phyloP scores from a whole-genome alignment of 441 rosid species.

The Arabidopsis lyrata region DNA sequence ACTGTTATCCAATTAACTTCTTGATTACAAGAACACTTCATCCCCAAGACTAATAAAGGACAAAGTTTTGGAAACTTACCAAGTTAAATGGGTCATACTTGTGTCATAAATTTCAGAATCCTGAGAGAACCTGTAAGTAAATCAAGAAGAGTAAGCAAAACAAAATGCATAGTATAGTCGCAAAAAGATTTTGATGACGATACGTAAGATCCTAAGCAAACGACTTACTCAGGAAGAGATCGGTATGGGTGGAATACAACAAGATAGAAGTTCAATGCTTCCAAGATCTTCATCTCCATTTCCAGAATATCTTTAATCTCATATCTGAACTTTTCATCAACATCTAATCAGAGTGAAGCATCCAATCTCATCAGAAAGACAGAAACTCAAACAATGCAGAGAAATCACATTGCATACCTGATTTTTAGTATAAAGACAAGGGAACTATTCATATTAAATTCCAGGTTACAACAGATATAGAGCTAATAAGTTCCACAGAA shows the following conservation, averaged over 20 bases:
- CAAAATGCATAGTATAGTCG: too few species aligned
- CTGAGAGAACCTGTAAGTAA: constrained; percentile 68
- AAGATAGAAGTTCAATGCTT: constrained; percentile 89
- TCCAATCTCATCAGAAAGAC: background rate
- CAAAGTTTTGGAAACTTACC: constrained; percentile 54
- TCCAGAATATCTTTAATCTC: constrained; percentile 95
- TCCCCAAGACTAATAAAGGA: background rate
- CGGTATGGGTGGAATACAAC: constrained; percentile 97
- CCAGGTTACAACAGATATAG: too few species aligned
- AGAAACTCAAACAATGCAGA: constrained; percentile 49
- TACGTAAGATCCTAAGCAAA: constrained; percentile 12
- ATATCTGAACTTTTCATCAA: constrained; percentile 78
- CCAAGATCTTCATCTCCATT: constrained; percentile 98
- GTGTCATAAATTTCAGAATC: constrained; percentile 81
- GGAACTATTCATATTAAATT: too few species aligned
- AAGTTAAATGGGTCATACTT: constrained; percentile 75
- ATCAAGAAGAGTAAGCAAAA: constrained; percentile 27
- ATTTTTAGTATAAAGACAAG: too few species aligned
- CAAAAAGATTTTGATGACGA: background rate
- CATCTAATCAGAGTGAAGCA: constrained; percentile 54
- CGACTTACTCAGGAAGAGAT: constrained; percentile 73
- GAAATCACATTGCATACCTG: too few species aligned
- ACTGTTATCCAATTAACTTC: too few species aligned
- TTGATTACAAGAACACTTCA: too few species aligned
- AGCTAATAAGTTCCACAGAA: too few species aligned